phyloP scores from a whole-genome alignment of 441 rosid genomes.

The Euphorbia corollata region DNA sequence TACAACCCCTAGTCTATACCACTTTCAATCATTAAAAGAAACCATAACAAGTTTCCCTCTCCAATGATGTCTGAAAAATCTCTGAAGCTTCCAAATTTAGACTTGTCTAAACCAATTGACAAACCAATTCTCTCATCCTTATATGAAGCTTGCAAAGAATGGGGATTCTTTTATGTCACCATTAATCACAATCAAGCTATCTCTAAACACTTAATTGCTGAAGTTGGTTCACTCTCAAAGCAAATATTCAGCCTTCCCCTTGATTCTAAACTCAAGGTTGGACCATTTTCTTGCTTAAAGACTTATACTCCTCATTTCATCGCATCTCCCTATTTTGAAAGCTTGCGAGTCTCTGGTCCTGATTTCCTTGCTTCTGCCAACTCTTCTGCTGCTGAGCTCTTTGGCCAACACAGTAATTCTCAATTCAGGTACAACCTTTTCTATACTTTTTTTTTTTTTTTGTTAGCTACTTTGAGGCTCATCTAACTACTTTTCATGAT shows the following conservation, averaged over 20 bases:
- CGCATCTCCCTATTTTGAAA: constrained; percentile 66
- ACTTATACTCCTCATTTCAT: constrained; percentile 52
- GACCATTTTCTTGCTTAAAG: constrained; percentile 35
- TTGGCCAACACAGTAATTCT: constrained; percentile 26
- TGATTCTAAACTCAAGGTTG: constrained; percentile 58
- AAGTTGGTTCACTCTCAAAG: constrained; percentile 33
- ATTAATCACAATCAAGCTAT: constrained; percentile 41
- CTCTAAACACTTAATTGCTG: constrained; percentile 33
- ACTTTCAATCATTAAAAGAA: constrained; percentile 20
- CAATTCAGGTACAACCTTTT: constrained; percentile 34
- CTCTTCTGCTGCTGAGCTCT: constrained; percentile 42
- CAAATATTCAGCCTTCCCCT: constrained; percentile 41
- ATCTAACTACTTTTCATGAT: too few relatives aligned
- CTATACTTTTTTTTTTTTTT: constrained; percentile 1
- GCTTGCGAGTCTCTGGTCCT: constrained; percentile 52
- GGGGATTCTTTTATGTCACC: constrained; percentile 59
- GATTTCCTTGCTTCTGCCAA: constrained; percentile 47
- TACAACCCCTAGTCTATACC: constrained; percentile 28
- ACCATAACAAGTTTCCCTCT: constrained; percentile 6
- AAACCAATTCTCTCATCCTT: constrained; percentile 35
- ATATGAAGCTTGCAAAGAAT: constrained; percentile 47
- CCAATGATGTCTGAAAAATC: constrained; percentile 37
- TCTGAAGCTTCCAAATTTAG: constrained; percentile 52
- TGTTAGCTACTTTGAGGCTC: not conserved
- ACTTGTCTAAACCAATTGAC: constrained; percentile 41